A percentile compares a stretch with the other conserved stretches of the same genome.
These are phyloP conservation scores for Neofusicoccum laricinum DNA, from an alignment of 2,329 filamentous ascomycete species.

Conservation along the genomic window DNA sequence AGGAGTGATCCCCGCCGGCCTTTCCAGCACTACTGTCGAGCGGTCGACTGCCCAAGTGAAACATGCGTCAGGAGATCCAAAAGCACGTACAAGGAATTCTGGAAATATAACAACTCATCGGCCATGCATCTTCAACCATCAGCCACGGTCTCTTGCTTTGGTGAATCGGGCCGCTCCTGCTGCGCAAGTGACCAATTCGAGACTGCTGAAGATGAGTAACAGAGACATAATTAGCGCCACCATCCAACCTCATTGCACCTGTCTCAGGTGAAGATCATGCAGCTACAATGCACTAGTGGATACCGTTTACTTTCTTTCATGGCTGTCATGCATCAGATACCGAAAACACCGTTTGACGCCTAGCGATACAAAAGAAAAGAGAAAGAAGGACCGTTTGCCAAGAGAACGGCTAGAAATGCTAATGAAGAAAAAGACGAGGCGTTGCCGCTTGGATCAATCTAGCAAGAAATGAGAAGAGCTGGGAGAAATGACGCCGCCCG, in stretches of 20 bases:
- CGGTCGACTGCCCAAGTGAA: neutral
- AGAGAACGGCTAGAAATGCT: neutral
- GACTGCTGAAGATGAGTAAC: neutral
- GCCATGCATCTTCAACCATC: neutral
- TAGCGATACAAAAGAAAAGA: neutral
- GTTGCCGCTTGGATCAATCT: slow-evolving; percentile 6
- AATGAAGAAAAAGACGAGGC: neutral
- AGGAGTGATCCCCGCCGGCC: neutral
- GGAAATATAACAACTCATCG: neutral
- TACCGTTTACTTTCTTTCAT: neutral
- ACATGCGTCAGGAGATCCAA: neutral
- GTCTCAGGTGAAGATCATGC: neutral
- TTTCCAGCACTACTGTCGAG: neutral
- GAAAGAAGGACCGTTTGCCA: neutral
- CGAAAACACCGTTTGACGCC: neutral
- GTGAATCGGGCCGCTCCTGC: neutral
- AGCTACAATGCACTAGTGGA: neutral
- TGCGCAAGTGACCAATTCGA: neutral
- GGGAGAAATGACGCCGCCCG: neutral
- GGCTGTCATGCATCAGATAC: neutral
- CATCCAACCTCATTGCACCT: neutral
- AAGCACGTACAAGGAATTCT: neutral
- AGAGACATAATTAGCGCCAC: neutral
- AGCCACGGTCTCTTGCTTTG: neutral
- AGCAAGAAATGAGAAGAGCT: neutral